Evolutionary conservation across 345 rosid genomes (phyloP).

Genomic region (Tarenaya hassleriana): DNA sequence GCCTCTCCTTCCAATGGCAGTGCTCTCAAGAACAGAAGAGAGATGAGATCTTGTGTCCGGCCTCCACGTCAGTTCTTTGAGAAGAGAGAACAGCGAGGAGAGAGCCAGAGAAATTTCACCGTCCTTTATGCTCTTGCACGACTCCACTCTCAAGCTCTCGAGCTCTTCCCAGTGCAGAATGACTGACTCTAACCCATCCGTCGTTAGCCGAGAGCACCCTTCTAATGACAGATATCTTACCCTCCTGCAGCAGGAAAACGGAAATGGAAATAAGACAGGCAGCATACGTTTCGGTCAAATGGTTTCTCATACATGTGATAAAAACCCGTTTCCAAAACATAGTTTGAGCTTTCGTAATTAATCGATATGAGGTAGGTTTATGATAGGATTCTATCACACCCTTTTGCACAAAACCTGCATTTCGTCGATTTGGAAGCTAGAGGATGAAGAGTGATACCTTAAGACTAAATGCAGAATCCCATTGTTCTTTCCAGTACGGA

Average conservation of each 20-base stretch:
- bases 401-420: no score
- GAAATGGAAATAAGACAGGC: constrained; percentile 4
- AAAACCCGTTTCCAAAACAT: background rate
- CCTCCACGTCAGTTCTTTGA: constrained; percentile 86
- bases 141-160: constrained; percentile 54
- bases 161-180: constrained; percentile 69
- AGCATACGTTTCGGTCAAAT: background rate
- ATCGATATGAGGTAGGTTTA: no score
- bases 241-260: constrained; percentile 44
- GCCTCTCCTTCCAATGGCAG: constrained; percentile 76
- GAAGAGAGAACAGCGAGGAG: constrained; percentile 56
- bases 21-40: constrained; percentile 45
- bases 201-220: constrained; percentile 74
- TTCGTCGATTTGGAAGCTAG: no score
- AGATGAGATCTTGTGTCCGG: constrained; percentile 80
- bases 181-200: constrained; percentile 67
- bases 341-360: no score
- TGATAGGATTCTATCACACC: no score
- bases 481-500: background rate
- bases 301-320: background rate
- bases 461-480: background rate
- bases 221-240: constrained; percentile 56
- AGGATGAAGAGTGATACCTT: background rate
- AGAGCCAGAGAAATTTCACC: constrained; percentile 66
- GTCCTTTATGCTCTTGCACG: constrained; percentile 71